These are phyloP conservation scores for Candida sp. DNA, from an alignment of 1,139 yeast species.

Conservation along the genomic window DNA sequence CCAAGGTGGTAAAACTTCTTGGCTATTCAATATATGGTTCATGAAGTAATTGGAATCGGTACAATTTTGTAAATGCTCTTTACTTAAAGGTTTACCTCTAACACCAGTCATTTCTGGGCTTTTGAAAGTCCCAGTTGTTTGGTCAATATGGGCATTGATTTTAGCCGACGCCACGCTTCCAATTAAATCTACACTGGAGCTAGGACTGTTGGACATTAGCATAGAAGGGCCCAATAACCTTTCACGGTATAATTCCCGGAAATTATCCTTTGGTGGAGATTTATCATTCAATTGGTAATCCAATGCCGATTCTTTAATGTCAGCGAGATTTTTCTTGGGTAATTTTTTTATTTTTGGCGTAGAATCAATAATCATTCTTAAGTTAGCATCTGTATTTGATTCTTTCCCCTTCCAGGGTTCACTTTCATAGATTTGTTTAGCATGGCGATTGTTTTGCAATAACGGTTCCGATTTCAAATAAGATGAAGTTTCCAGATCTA, in stretches of 20 bases:
- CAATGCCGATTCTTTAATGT: slow-evolving; percentile 63
- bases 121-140: slow-evolving; percentile 60
- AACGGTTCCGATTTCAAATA: slow-evolving; percentile 27
- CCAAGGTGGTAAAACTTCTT: slow-evolving; percentile 87
- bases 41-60: slow-evolving; percentile 40
- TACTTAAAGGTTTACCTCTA: slow-evolving; percentile 59
- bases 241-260: slow-evolving; percentile 62
- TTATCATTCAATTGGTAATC: slow-evolving; percentile 52
- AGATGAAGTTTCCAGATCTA: slow-evolving; percentile 10
- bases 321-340: slow-evolving; percentile 24
- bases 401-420: slow-evolving; percentile 75
- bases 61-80: slow-evolving; percentile 59
- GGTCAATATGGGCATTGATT: slow-evolving; percentile 69
- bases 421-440: slow-evolving; percentile 41
- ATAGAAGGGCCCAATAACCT: slow-evolving; percentile 58
- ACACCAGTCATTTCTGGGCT: slow-evolving; percentile 43
- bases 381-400: slow-evolving; percentile 42
- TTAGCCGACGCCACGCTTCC: slow-evolving; percentile 69
- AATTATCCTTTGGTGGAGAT: slow-evolving; percentile 43
- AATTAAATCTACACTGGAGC: slow-evolving; percentile 42
- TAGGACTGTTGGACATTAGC: slow-evolving; percentile 37
- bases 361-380: slow-evolving; percentile 63
- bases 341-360: slow-evolving; percentile 44
- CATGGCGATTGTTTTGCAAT: slow-evolving; percentile 38
- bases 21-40: slow-evolving; percentile 61